Conservation (phyloP, 140 eudicot species). For the Erigeron philadelphicus region DNA sequence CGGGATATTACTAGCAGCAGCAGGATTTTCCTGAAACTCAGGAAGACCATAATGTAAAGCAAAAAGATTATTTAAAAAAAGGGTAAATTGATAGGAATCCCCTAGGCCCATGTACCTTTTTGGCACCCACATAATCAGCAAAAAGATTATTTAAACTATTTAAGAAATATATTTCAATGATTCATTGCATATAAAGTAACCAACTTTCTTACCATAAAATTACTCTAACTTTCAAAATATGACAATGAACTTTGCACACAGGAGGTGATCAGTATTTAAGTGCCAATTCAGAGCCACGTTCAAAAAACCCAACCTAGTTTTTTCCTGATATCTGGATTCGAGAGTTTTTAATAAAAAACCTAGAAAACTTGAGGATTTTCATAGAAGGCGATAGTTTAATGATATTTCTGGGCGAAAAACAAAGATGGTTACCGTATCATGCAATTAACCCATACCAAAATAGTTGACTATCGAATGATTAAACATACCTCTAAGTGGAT, state of each 20-base stretch:
- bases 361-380: background rate
- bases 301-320: background rate
- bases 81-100: too few relatives aligned
- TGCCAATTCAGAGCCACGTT: background rate
- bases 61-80: background rate
- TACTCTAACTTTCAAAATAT: background rate
- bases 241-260: background rate
- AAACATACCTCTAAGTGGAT: constrained; percentile 71
- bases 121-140: too few relatives aligned
- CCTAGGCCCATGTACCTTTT: too few relatives aligned
- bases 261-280: background rate
- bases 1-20: constrained; percentile 55
- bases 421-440: background rate
- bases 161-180: background rate
- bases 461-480: background rate
- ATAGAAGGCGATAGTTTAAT: background rate
- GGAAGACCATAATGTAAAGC: constrained; percentile 18
- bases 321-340: background rate
- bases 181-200: constrained; percentile 10
- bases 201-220: background rate
- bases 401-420: background rate
- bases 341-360: background rate
- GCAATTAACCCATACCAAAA: background rate
- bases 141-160: background rate
- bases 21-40: constrained; percentile 64